Evolutionary conservation across 2,329 filamentous ascomycete species (phyloP).

Genomic region (Lecanosticta acicola): DNA sequence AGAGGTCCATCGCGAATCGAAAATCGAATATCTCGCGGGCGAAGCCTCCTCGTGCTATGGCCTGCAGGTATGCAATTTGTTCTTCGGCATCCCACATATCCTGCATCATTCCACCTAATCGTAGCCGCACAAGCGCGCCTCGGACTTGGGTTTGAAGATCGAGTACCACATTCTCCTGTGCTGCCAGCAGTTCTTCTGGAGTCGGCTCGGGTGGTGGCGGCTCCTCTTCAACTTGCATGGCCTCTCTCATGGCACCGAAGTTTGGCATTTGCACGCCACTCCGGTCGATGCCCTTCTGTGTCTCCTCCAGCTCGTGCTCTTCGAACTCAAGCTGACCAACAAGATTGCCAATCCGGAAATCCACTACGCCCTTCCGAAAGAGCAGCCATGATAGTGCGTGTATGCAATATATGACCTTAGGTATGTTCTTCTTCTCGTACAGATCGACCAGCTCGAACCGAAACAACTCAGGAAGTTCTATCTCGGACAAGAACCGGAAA

Average conservation of each 20-base stretch:
- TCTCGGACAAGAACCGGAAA: slow-evolving; percentile 85
- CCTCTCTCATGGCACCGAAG: slow-evolving; percentile 94
- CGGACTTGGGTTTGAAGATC: slow-evolving; percentile 85
- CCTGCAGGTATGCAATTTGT: slow-evolving; percentile 73
- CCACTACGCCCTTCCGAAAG: slow-evolving; percentile 87
- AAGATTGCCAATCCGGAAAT: slow-evolving; percentile 93
- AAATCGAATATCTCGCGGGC: slow-evolving; percentile 77
- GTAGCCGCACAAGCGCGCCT: slow-evolving; percentile 71
- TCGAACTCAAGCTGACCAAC: slow-evolving; percentile 96
- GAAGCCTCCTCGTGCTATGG: slow-evolving; percentile 81
- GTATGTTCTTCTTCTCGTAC: slow-evolving; percentile 99
- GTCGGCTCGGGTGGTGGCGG: slow-evolving; percentile 74
- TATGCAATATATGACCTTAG: slow-evolving; percentile 98
- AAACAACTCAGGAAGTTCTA: slow-evolving; percentile 90
- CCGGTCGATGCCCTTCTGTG: slow-evolving; percentile 94
- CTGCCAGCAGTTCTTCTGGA: slow-evolving; percentile 77
- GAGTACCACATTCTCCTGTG: slow-evolving; percentile 64
- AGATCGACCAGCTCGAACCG: slow-evolving; percentile 94
- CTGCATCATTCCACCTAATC: slow-evolving; percentile 78
- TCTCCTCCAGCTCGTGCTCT: slow-evolving; percentile 93
- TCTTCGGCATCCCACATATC: slow-evolving; percentile 81
- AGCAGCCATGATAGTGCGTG: slow-evolving; percentile 97
- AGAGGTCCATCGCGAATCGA: slow-evolving; percentile 72
- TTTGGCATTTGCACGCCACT: slow-evolving; percentile 93
- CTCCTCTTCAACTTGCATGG: slow-evolving; percentile 80